A percentile compares a stretch with the other conserved stretches of the same genome.
These are phyloP conservation scores for Oidium heveae DNA, from an alignment of 2,329 filamentous ascomycete species.

Conservation along the genomic window DNA sequence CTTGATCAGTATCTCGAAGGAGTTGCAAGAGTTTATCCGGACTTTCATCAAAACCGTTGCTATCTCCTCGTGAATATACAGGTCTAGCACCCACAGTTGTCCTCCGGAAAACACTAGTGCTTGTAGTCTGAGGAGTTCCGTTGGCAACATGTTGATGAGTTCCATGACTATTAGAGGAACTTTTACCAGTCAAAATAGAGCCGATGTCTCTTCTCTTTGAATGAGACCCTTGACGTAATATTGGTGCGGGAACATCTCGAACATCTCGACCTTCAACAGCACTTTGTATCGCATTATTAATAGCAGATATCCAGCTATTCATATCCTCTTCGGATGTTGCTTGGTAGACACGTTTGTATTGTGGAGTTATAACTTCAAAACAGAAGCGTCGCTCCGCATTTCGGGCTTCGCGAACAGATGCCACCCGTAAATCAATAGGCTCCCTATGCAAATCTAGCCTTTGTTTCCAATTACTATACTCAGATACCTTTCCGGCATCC, in stretches of 20 bases:
- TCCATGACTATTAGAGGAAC: conserved; percentile 35
- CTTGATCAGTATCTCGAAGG: conserved; percentile 72
- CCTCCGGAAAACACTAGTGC: conserved; percentile 42
- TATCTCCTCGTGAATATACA: conserved; percentile 38
- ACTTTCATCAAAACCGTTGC: conserved; percentile 53
- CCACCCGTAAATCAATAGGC: conserved; percentile 88
- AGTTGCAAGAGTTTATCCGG: conserved; percentile 68
- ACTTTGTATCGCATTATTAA: conserved; percentile 92
- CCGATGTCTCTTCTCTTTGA: conserved; percentile 66
- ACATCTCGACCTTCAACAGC: conserved; percentile 64
- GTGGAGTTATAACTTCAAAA: conserved; percentile 94
- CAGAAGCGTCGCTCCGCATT: conserved; percentile 90
- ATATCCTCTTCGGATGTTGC: conserved; percentile 96
- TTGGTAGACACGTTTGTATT: conserved; percentile 89
- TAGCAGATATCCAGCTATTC: conserved; percentile 84
- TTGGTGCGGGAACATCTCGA: conserved; percentile 23
- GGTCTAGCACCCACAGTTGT: conserved; percentile 83
- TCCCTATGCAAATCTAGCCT: conserved; percentile 92
- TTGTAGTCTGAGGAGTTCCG: conserved; percentile 18
- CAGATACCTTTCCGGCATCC: conserved; percentile 85
- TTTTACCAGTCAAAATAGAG: conserved; percentile 81
- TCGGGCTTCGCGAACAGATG: conserved; percentile 82
- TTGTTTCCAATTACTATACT: conserved; percentile 99
- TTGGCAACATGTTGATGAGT: conserved; percentile 21
- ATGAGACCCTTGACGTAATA: conserved; percentile 16